Evolutionary conservation across 768 basidiomycete genomes (phyloP), one percentile per base, ranked within the genome.

Genomic region (Termitomyces sp.): DNA sequence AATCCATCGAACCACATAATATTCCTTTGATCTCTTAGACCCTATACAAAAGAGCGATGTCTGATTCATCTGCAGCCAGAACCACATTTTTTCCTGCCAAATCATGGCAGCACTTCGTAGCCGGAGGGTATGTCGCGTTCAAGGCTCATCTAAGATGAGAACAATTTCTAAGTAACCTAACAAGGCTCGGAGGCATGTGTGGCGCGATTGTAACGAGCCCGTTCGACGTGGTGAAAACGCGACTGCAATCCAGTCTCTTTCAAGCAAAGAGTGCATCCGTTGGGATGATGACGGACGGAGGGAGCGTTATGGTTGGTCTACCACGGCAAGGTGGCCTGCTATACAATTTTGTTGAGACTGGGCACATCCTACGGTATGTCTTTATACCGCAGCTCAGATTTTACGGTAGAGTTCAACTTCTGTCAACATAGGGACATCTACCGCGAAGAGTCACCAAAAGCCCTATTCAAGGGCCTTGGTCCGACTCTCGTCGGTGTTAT

Each of bases 161-260:
- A 19, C 53, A 33, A 40, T 33, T 40, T 48, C n/a, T 45, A 40
- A 57, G 19, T 59, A 23, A 2, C 31, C n/a, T 35, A 9, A 4
- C 30, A 53, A 98, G 96, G 21, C 75, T 98, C 17, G 97, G 96
- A 26, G 97, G 95, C 41, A 96, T 98, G 94, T 92, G 92, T 66
- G 97, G 96, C 35, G 94, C 94, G 17, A 89, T 97, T 57, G 87
- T 98, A 3, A 99, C 97, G 0, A 94, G 93, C 44, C 96, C 97
- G 0, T 96, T 99, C 64, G 97, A 99, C 71, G 94, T 99, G 33
- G 94, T 98, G 60, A 98, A 98, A 75, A 99, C 97, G 43, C 87
- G 97, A 3, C 76, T 98, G 7, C 97, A 99, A 73, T 96, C 94
- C 2, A 86, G 86, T 71, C 75, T 98, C 21, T 97, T 94, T 56